phyloP scores from a whole-genome alignment of 2,329 filamentous ascomycete genomes.

The Rhynchosporium agropyri region DNA sequence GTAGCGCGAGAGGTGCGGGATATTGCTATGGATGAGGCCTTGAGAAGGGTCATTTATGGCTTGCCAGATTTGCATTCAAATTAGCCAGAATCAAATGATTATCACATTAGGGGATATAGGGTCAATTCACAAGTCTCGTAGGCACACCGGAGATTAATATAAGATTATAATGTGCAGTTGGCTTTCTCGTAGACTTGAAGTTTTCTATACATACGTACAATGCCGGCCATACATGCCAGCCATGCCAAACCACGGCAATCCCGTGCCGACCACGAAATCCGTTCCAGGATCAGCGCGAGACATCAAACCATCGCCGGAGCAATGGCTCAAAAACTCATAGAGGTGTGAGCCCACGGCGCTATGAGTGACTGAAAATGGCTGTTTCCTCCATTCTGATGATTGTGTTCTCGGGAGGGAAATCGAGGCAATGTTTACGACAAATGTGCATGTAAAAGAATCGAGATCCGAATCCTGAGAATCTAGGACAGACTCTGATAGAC shows the following conservation, averaged over 20 bases:
- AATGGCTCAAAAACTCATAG: conserved; percentile 3
- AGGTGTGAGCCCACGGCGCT: conserved; percentile 6
- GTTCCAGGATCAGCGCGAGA: conserved; percentile 6
- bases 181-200: background rate
- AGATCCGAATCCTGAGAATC: background rate
- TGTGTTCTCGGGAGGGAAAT: background rate
- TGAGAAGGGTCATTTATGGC: no score
- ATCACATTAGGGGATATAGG: no score
- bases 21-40: no score
- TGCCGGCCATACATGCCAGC: background rate
- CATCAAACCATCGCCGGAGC: background rate
- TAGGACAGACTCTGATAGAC: background rate
- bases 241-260: background rate
- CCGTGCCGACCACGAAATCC: background rate
- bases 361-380: background rate
- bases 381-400: background rate
- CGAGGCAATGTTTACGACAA: background rate
- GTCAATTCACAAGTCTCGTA: background rate
- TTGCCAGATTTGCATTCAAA: no score
- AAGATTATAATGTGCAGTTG: conserved; percentile 4
- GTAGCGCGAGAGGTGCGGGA: no score
- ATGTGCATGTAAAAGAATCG: background rate
- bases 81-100: no score
- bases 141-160: background rate
- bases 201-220: no score